Base-by-base conservation (phyloP, 495 filamentous ascomycete species). In the Gamarada debralockiae region DNA sequence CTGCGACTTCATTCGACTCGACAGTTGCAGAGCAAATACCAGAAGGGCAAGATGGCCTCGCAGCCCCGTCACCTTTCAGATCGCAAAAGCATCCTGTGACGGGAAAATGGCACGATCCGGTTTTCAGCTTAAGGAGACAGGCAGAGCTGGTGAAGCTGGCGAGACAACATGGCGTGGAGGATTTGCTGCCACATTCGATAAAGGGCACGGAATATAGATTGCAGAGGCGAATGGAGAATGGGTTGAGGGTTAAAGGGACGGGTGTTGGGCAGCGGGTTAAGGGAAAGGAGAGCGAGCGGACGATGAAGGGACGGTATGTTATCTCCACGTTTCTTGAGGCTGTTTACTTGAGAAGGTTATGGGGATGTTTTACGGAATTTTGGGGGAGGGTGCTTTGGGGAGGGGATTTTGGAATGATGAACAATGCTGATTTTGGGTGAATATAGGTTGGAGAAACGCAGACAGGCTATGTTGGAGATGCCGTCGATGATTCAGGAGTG, bases 401-500 rank as follows among this genome's bases (percentile, higher is more conserved):
- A 22, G 12, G 22, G 14, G 25, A 17, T 47, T 27, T 18, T 43
- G 40, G 10, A 43, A 20, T 4, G 20, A 6, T n/a, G 6, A 21
- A 14, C 12, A 36, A 61, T 58, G 67, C 50, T 58, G 34, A 58
- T 46, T 53, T 36, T 15, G 15, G 18, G n/a, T 22, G 3, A 2
- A 15, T 12, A 52, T 59, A 84, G 86, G 67, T 78, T 97, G 74
- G 92, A 96, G 68, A 82, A 85, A 73, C 81, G 91, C 67, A 86
- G 84, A 77, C 77, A 87, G 69, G 93, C 93, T 47, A 97, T 98
- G 91, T 65, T 89, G 73, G 84, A 81, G 52, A 98, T 98, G 93
- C 89, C 91, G 56, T 77, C 84, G 62, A 80, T 96, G 73, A 84
- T 98, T 60, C 76, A 86, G 68, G 74, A 85, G 70, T 98, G 93